A percentile compares a stretch with the other conserved stretches of the same genome.
Evolutionary conservation across 2,329 filamentous ascomycete genomes (phyloP).

Genomic region (Fusarium tanahbumbuense): DNA sequence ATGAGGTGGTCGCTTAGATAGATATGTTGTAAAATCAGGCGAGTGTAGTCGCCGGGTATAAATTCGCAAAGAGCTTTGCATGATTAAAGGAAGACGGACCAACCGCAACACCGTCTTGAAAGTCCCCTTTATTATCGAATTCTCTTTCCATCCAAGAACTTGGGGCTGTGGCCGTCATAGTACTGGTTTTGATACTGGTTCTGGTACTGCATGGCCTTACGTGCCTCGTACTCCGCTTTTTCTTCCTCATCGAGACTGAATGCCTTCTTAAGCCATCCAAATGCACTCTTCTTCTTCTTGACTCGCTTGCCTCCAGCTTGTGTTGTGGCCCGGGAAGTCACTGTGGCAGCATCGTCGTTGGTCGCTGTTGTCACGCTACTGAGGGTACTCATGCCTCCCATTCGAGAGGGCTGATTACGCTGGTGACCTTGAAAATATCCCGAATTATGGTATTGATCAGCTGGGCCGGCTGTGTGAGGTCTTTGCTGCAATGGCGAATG

Average conservation of each 20-base stretch:
- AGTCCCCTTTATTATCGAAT: conserved; percentile 48
- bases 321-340: conserved; percentile 44
- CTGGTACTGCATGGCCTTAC: conserved; percentile 58
- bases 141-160: conserved; percentile 67
- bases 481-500: conserved; percentile 72
- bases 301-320: conserved; percentile 56
- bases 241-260: conserved; percentile 74
- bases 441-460: conserved; percentile 47
- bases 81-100: conserved; percentile 16
- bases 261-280: conserved; percentile 76
- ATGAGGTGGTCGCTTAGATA: conserved; percentile 17
- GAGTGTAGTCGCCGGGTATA: conserved; percentile 43
- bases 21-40: conserved; percentile 38
- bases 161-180: conserved; percentile 62
- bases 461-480: conserved; percentile 63
- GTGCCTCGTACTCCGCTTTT: conserved; percentile 68
- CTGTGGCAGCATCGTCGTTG: conserved; percentile 52
- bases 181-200: conserved; percentile 60
- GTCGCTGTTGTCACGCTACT: conserved; percentile 65
- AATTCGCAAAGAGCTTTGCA: conserved; percentile 40
- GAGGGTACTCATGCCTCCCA: conserved; percentile 67
- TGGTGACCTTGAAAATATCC: conserved; percentile 54
- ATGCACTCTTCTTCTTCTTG: conserved; percentile 75
- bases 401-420: conserved; percentile 63
- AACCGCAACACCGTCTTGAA: background rate